These are phyloP conservation scores for Magnolia sinica DNA, from an alignment of 164 flowering plant species.

Conservation along the genomic window DNA sequence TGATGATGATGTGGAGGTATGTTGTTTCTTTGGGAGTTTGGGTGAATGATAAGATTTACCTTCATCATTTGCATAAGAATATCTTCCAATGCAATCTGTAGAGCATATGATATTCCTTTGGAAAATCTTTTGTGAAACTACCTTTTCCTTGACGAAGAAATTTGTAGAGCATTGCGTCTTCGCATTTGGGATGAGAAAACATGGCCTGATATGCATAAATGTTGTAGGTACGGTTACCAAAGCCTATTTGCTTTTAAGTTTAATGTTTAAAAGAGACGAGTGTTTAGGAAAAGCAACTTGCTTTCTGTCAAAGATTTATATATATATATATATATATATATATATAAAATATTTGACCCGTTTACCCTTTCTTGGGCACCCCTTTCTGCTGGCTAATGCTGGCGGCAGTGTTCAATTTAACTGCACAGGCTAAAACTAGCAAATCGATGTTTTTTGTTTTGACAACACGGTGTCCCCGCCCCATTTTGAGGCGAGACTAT, in stretches of 20 bases:
- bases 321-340: too few relatives aligned
- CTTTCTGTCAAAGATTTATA: too few relatives aligned
- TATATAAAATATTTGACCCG: too few relatives aligned
- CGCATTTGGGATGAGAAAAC: background rate
- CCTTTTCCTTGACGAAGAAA: background rate
- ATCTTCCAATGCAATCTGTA: background rate
- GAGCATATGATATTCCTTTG: background rate
- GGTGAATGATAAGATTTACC: background rate
- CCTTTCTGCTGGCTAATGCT: background rate
- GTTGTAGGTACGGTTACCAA: too few relatives aligned
- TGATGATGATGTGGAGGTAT: conserved; percentile 63
- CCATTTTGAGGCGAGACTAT: too few relatives aligned
- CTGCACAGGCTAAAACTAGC: background rate
- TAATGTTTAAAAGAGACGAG: too few relatives aligned
- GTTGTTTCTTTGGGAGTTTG: background rate
- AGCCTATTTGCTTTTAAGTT: background rate
- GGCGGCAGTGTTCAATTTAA: background rate
- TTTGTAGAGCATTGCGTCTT: background rate
- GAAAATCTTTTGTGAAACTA: background rate
- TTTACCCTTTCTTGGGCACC: background rate
- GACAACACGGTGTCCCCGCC: too few relatives aligned
- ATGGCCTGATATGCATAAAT: background rate
- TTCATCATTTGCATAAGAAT: background rate
- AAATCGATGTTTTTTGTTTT: too few relatives aligned
- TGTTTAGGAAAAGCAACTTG: background rate